Conservation (phyloP, 2,329 filamentous ascomycete species). For the Scolecobasidium constrictum region DNA sequence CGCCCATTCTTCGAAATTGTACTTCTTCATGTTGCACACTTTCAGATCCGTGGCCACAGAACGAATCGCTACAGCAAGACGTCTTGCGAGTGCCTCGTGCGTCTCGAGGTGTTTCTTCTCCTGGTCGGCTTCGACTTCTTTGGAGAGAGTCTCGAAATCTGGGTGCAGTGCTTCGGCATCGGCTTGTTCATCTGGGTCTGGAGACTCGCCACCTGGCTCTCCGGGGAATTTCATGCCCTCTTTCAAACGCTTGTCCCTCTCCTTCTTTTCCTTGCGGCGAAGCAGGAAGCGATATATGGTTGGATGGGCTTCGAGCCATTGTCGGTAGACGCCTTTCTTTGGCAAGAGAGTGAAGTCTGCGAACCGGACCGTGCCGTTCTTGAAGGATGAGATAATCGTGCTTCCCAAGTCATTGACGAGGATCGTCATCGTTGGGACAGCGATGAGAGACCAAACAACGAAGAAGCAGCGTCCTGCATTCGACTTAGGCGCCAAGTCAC, state of each 20-base stretch:
- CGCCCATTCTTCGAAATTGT: conserved; percentile 77
- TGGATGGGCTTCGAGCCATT: conserved; percentile 38
- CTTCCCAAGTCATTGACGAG: conserved; percentile 68
- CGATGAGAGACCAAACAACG: conserved; percentile 83
- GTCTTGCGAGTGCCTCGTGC: conserved; percentile 48
- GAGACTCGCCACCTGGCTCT: conserved; percentile 25
- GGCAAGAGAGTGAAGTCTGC: conserved; percentile 59
- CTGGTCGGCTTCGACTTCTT: not conserved
- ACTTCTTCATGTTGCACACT: conserved; percentile 47
- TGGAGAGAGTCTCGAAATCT: not conserved
- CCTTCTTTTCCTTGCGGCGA: conserved; percentile 16
- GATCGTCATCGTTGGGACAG: conserved; percentile 12
- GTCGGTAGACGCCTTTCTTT: conserved; percentile 44
- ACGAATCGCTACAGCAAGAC: conserved; percentile 60
- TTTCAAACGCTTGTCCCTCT: conserved; percentile 29
- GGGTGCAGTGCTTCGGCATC: conserved; percentile 17
- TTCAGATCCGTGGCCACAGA: conserved; percentile 54
- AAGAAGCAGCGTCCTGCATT: conserved; percentile 78
- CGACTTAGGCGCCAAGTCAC: conserved; percentile 65
- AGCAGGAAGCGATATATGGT: conserved; percentile 21
- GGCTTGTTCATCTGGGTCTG: conserved; percentile 19
- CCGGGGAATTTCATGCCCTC: conserved; percentile 30
- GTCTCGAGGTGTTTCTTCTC: conserved; percentile 24
- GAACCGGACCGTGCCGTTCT: conserved; percentile 47
- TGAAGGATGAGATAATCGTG: conserved; percentile 61